Conservation (phyloP, 2,329 filamentous ascomycete species). For the Pseudohalonectria lignicola region DNA sequence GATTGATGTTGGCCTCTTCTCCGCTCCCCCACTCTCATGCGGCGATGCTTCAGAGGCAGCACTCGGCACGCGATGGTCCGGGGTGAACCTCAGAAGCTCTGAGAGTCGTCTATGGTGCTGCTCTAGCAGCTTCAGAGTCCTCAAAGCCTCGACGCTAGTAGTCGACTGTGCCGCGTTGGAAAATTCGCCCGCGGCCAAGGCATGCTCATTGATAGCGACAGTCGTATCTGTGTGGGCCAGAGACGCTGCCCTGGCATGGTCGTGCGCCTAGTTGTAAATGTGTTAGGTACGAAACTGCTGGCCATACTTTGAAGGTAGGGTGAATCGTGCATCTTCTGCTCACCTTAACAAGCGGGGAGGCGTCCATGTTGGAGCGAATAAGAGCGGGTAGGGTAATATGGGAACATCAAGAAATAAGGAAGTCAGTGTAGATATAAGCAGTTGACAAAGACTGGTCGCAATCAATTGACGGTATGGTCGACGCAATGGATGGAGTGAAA, state of each 20-base stretch:
- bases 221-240: slow-evolving; percentile 65
- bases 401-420: too few species aligned
- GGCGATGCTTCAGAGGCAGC: too few species aligned
- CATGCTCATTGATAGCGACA: slow-evolving; percentile 78
- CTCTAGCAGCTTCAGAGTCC: slow-evolving; percentile 77
- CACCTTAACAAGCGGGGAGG: slow-evolving; percentile 57
- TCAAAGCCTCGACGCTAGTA: slow-evolving; percentile 58
- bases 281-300: background rate
- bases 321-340: too few species aligned
- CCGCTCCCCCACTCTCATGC: too few species aligned
- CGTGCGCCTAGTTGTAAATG: slow-evolving; percentile 55
- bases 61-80: slow-evolving; percentile 34
- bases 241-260: slow-evolving; percentile 77
- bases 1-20: too few species aligned
- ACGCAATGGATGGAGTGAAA: too few species aligned
- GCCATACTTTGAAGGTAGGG: slow-evolving; percentile 12
- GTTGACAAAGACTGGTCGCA: too few species aligned
- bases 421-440: too few species aligned
- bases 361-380: slow-evolving; percentile 62
- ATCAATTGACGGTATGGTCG: too few species aligned
- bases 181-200: slow-evolving; percentile 80
- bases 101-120: slow-evolving; percentile 79
- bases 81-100: slow-evolving; percentile 64
- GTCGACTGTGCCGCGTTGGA: slow-evolving; percentile 69
- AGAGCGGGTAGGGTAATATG: too few species aligned